phyloP scores from a whole-genome alignment of 805 yeast genomes.

The Ogataea minuta region DNA sequence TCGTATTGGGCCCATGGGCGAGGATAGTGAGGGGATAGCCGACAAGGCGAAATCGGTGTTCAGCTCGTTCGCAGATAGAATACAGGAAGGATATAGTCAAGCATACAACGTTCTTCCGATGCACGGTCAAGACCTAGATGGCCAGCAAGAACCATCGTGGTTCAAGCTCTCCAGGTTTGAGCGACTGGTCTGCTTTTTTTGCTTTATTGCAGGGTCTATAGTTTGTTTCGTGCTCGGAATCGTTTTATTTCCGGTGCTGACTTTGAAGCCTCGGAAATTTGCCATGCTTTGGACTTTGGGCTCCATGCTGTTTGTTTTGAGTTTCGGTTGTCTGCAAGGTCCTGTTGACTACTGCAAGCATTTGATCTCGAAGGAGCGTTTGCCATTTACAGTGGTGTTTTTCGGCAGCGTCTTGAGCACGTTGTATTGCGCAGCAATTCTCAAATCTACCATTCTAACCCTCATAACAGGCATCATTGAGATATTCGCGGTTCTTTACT shows the following conservation, averaged over 20 bases:
- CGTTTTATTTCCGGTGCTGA: slow-evolving; percentile 83
- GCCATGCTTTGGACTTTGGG: slow-evolving; percentile 92
- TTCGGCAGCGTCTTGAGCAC: slow-evolving; percentile 79
- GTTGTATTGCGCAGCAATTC: slow-evolving; percentile 68
- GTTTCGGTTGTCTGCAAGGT: slow-evolving; percentile 91
- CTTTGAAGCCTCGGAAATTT: slow-evolving; percentile 86
- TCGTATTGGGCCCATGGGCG: slow-evolving; percentile 15
- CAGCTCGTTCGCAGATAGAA: slow-evolving; percentile 21
- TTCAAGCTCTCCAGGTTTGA: slow-evolving; percentile 75
- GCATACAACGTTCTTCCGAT: slow-evolving; percentile 67
- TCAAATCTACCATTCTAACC: slow-evolving; percentile 73
- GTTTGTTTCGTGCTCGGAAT: slow-evolving; percentile 81
- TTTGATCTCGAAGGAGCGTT: slow-evolving; percentile 67
- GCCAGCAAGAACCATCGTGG: slow-evolving; percentile 71
- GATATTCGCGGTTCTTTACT: slow-evolving; percentile 83
- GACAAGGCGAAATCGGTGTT: slow-evolving; percentile 22
- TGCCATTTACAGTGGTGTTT: slow-evolving; percentile 78
- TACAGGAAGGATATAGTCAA: slow-evolving; percentile 41
- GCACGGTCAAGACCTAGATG: slow-evolving; percentile 47
- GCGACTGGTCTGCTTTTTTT: slow-evolving; percentile 70
- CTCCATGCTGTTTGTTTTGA: slow-evolving; percentile 76
- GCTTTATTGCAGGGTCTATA: slow-evolving; percentile 73
- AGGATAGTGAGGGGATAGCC: slow-evolving; percentile 16
- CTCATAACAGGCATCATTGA: slow-evolving; percentile 73
- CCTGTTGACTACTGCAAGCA: slow-evolving; percentile 79